A percentile compares a stretch with the other conserved stretches of the same genome.
Conservation (phyloP, 2,329 filamentous ascomycete genomes). For the Beauveria pseudobassiana region DNA sequence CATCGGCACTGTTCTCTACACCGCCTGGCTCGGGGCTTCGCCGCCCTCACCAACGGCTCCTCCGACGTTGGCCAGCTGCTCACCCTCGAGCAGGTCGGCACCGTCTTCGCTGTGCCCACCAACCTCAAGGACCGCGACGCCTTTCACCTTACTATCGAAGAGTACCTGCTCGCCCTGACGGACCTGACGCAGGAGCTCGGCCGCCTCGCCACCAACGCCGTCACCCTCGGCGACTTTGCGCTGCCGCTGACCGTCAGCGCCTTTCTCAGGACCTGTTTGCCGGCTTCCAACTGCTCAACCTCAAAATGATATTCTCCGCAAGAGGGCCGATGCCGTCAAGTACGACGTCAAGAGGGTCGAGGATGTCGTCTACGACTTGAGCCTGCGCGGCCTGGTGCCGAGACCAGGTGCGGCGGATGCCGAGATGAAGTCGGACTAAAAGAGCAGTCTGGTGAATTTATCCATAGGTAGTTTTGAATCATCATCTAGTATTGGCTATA, state of each 20-base stretch:
- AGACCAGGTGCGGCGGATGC: conserved; percentile 30
- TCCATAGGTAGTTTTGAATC: neutral
- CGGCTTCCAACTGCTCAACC: conserved; percentile 92
- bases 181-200: conserved; percentile 83
- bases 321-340: conserved; percentile 88
- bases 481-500: neutral
- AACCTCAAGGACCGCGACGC: conserved; percentile 84
- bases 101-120: conserved; percentile 72
- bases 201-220: conserved; percentile 86
- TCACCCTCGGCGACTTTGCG: conserved; percentile 81
- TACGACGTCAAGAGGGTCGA: conserved; percentile 97
- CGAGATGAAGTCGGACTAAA: conserved; percentile 30
- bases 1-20: conserved; percentile 49
- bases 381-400: conserved; percentile 72
- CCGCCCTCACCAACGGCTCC: conserved; percentile 34
- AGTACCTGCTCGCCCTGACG: conserved; percentile 87
- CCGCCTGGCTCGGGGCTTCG: conserved; percentile 75
- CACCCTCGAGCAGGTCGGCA: conserved; percentile 81
- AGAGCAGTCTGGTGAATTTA: neutral
- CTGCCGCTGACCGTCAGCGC: conserved; percentile 80
- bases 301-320: conserved; percentile 92
- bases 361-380: conserved; percentile 94
- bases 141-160: conserved; percentile 95
- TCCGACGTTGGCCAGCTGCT: conserved; percentile 57
- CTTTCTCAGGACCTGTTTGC: conserved; percentile 91